These are phyloP conservation scores for Amylocarpus encephaloides DNA, from an alignment of 2,329 filamentous ascomycete genomes.

Conservation along the genomic window DNA sequence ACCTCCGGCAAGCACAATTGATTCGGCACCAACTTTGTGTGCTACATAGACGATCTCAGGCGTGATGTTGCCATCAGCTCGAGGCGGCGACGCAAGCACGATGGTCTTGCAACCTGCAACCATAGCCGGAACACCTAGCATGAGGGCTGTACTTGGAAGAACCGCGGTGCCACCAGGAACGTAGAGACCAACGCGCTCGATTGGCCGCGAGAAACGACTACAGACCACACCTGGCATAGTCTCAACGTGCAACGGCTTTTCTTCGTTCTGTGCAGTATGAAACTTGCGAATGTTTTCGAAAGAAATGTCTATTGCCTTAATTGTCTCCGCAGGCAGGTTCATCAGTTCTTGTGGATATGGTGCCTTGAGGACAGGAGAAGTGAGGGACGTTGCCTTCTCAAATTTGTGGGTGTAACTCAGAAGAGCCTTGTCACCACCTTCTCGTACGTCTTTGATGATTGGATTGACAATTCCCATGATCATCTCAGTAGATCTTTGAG, in stretches of 20 bases:
- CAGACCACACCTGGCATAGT: conserved; percentile 97
- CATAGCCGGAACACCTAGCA: conserved; percentile 96
- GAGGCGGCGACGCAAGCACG: conserved; percentile 84
- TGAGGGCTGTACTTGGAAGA: conserved; percentile 92
- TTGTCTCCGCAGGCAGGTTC: conserved; percentile 76
- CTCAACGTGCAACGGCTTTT: conserved; percentile 76
- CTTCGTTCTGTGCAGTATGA: conserved; percentile 84
- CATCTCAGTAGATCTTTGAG: conserved; percentile 88
- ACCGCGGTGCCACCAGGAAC: conserved; percentile 95
- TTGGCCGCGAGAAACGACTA: conserved; percentile 84
- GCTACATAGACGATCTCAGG: conserved; percentile 97
- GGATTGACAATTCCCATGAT: conserved; percentile 88
- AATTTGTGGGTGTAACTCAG: conserved; percentile 96
- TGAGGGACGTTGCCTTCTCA: conserved; percentile 88
- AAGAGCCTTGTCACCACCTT: conserved; percentile 78
- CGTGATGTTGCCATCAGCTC: conserved; percentile 81
- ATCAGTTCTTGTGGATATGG: conserved; percentile 83
- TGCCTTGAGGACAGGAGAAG: conserved; percentile 79
- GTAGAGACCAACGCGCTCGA: conserved; percentile 94
- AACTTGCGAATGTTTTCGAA: conserved; percentile 94
- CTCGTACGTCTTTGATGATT: conserved; percentile 82
- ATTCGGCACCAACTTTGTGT: conserved; percentile 92
- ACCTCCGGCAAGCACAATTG: conserved; percentile 90
- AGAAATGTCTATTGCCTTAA: conserved; percentile 85
- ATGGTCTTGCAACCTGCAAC: conserved; percentile 96